Evolutionary conservation across 1,139 yeast species (phyloP), one percentile per base, ranked within the genome.

Genomic region (Geotrichum restrictum): DNA sequence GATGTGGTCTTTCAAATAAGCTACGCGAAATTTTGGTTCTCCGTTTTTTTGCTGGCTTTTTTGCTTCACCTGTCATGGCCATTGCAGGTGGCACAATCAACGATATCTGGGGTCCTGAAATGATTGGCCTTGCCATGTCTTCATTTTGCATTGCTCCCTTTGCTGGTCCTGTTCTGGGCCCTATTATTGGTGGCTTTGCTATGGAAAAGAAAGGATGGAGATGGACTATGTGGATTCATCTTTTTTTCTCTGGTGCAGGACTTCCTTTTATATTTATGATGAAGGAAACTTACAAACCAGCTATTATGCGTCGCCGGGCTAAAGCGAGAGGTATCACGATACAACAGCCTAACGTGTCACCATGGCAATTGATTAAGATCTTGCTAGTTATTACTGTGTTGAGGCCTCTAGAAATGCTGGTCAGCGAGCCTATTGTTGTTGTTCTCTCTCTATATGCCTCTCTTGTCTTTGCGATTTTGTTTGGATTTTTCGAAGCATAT

Each of bases 51-150:
- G 77, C 88, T 38, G 96, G 96, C 1, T 75, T 84, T 34, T 76
- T 85, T 56, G 87, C 93, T 0, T 81, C 91, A 2, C 96, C 96
- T 3, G 91, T 94, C 0, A 74, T 88, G 66, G 84, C 95, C 6
- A 80, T 87, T 59, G 95, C 89, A 10, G 94, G 89, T 53, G 96
- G 95, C 56, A 81, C 94, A 3, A 79, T 88, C 56, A 75, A 82
- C 55, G 96, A 88, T 69, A 70, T 73, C 78, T 51, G 86, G 83
- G 71, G 81, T 84, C 71, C 70, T 80, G 60, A 85, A 83, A 39
- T 88, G 88, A 40, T 83, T 82, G 67, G 69, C 11, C 48, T 82
- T 16, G 91, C 93, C 18, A 79, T 85, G 79, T 80, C 88, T 1
- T 68, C 80, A 33, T 86, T 86, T 73, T 83, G 88, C 68, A 69